Conservation (phyloP, 108 stramenopile genomes). For the Nitzschia sp. region DNA sequence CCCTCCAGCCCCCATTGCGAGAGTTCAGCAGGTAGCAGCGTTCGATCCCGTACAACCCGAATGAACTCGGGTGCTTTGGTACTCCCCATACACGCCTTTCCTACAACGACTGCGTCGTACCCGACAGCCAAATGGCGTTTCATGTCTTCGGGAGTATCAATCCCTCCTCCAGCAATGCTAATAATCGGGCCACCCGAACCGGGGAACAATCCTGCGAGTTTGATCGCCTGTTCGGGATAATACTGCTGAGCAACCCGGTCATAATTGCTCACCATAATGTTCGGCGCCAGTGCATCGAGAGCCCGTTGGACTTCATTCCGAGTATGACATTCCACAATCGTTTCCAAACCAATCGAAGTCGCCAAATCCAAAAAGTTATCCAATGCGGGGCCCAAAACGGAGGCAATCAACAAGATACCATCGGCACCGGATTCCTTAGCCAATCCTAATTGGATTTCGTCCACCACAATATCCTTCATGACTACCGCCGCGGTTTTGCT, state of each 20-base stretch:
- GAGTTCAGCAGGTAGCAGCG: constrained; percentile 84
- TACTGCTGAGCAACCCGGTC: constrained; percentile 71
- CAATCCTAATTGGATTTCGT: constrained; percentile 87
- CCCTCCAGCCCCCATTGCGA: constrained; percentile 84
- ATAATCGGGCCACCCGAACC: constrained; percentile 86
- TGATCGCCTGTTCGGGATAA: constrained; percentile 76
- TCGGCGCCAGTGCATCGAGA: constrained; percentile 73
- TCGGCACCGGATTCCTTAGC: constrained; percentile 90
- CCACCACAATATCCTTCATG: constrained; percentile 92
- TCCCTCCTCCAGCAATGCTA: constrained; percentile 79
- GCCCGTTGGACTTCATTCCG: constrained; percentile 84
- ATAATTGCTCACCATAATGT: constrained; percentile 84
- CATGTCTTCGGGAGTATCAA: constrained; percentile 78
- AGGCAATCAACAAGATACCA: constrained; percentile 79
- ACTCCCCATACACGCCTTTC: constrained; percentile 84
- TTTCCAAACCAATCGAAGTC: constrained; percentile 85
- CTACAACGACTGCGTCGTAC: constrained; percentile 88
- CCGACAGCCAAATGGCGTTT: constrained; percentile 83
- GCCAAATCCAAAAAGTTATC: constrained; percentile 85
- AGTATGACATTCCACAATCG: constrained; percentile 91
- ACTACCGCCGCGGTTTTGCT: constrained; percentile 79
- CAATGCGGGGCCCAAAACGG: constrained; percentile 79
- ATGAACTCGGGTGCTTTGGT: constrained; percentile 85
- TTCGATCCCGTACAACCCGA: constrained; percentile 81
- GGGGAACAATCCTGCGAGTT: constrained; percentile 86